Percentiles rank a stretch among this genome's conserved stretches.
Evolutionary conservation across 2,329 filamentous ascomycete genomes (phyloP).

Genomic region (Diaporthe longicolla): DNA sequence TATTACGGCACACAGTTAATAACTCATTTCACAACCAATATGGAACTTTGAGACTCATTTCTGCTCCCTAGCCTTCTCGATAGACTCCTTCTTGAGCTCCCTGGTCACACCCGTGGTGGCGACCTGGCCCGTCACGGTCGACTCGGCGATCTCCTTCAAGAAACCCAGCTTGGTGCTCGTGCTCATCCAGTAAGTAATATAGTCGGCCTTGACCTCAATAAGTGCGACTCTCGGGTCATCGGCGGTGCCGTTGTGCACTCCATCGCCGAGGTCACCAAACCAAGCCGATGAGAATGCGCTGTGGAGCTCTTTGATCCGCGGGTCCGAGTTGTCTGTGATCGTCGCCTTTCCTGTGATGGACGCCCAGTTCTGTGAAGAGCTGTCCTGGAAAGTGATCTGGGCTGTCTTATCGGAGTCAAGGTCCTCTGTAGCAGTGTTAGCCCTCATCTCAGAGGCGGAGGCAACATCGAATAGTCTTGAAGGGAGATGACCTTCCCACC

Average conservation of each 20-base stretch:
- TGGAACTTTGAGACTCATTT: neutral
- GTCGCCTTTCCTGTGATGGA: neutral
- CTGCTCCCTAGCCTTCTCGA: neutral
- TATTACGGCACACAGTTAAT: too few relatives aligned
- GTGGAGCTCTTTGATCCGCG: neutral
- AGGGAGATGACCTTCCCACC: neutral
- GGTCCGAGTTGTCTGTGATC: neutral
- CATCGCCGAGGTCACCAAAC: neutral
- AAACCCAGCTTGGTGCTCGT: constrained; percentile 8
- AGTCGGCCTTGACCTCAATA: neutral
- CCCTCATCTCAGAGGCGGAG: neutral
- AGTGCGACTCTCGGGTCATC: neutral
- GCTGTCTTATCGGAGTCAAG: neutral
- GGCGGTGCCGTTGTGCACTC: neutral
- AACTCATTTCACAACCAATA: neutral
- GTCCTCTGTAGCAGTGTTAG: neutral
- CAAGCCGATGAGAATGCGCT: neutral
- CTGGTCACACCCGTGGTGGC: neutral
- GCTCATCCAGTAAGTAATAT: neutral
- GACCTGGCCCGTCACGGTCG: neutral
- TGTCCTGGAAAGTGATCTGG: neutral
- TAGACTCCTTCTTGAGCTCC: constrained; percentile 1
- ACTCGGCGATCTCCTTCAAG: neutral
- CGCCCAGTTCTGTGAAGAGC: neutral
- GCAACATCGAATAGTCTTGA: neutral